Conservation (phyloP, 108 stramenopile species). For the Cyclotella atomus region DNA sequence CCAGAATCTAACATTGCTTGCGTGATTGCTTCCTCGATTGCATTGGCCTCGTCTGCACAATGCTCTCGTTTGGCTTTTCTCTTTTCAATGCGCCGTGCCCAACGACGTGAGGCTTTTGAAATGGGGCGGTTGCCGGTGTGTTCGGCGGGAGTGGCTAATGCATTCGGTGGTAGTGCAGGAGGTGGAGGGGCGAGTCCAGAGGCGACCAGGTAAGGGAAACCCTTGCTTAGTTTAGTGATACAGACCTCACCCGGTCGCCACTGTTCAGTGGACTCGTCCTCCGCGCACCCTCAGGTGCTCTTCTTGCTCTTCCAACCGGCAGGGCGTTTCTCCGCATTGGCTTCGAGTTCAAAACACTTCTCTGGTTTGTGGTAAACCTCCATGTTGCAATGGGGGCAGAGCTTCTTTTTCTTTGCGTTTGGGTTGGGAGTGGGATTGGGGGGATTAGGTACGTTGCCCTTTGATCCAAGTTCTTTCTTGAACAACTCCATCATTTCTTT, state of each 20-base stretch:
- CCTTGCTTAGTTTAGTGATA: constrained; percentile 21
- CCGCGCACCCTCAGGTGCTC: constrained; percentile 10
- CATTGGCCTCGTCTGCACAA: neutral
- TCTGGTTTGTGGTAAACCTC: constrained; percentile 16
- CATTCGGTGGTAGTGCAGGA: neutral
- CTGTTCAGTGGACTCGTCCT: constrained; percentile 25
- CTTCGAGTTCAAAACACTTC: constrained; percentile 11
- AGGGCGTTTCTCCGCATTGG: constrained; percentile 7
- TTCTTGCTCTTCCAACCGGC: constrained; percentile 5
- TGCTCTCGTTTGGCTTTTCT: neutral
- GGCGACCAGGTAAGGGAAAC: constrained; percentile 15
- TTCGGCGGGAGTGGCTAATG: neutral
- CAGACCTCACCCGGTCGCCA: constrained; percentile 16
- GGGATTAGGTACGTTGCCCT: constrained; percentile 9
- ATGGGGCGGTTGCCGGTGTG: neutral
- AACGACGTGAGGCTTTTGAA: neutral
- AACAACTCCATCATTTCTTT: constrained; percentile 17
- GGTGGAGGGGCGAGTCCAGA: constrained; percentile 18
- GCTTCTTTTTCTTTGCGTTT: constrained; percentile 15
- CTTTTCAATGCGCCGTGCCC: neutral
- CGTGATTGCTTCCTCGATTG: neutral
- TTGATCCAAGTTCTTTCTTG: constrained; percentile 1
- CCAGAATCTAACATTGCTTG: constrained; percentile 5
- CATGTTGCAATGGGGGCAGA: constrained; percentile 12
- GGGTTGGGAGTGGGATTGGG: neutral